Percentiles rank a stretch among this genome's conserved stretches.
phyloP scores from a whole-genome alignment of 768 basidiomycete species.

The Tulasnella calospora region DNA sequence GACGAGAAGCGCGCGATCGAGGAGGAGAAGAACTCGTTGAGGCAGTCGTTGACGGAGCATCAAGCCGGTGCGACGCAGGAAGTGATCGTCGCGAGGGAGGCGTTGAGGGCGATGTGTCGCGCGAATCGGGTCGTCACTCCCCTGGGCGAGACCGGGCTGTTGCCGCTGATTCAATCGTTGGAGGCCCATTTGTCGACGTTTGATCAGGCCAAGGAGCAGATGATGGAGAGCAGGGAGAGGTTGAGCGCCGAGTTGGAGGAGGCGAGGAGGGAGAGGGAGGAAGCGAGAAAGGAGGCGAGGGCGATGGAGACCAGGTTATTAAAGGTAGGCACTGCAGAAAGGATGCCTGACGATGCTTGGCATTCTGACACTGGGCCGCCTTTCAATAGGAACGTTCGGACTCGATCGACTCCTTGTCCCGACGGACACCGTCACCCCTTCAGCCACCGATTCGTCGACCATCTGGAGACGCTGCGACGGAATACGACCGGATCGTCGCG shows the following conservation, averaged over 20 bases:
- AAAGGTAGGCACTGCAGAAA: constrained; percentile 35
- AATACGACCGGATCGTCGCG: constrained; percentile 41
- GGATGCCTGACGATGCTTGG: neutral
- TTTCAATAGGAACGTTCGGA: neutral
- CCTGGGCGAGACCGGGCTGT: constrained; percentile 3
- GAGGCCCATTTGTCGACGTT: constrained; percentile 50
- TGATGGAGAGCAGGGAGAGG: constrained; percentile 48
- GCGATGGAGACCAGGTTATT: constrained; percentile 40
- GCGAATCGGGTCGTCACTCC: constrained; percentile 40
- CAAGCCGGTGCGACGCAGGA: constrained; percentile 43
- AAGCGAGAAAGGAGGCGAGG: constrained; percentile 43
- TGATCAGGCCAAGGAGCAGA: constrained; percentile 46
- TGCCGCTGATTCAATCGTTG: constrained; percentile 49
- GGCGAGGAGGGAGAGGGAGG: constrained; percentile 49
- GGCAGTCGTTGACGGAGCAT: constrained; percentile 37
- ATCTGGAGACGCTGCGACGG: constrained; percentile 8
- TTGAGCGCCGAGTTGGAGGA: constrained; percentile 53
- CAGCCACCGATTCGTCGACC: constrained; percentile 17
- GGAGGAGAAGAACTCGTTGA: constrained; percentile 46
- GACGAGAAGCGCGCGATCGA: constrained; percentile 42
- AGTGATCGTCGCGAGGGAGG: constrained; percentile 48
- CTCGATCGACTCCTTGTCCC: neutral
- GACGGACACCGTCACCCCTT: neutral
- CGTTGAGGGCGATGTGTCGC: constrained; percentile 51
- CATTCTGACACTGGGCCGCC: neutral